Evolutionary conservation across 1,139 yeast genomes (phyloP).

Genomic region (Suhomyces atakaporum): DNA sequence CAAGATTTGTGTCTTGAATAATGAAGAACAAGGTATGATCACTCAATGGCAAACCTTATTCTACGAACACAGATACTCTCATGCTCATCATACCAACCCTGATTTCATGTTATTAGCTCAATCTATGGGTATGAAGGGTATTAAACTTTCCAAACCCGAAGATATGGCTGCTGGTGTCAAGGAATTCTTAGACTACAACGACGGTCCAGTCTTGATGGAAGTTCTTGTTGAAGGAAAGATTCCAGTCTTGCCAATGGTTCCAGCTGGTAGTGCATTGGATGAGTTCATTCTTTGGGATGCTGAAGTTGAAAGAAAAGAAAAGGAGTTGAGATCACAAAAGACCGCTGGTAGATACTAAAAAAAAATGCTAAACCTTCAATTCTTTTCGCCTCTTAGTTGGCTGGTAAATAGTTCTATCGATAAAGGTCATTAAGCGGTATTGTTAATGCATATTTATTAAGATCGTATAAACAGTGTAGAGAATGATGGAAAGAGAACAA

Average conservation of each 20-base stretch:
- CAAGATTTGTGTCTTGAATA: constrained; percentile 84
- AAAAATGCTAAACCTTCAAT: constrained; percentile 1
- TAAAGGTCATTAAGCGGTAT: too few relatives aligned
- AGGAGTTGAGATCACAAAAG: constrained; percentile 60
- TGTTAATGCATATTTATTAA: constrained; percentile 4
- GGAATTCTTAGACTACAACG: constrained; percentile 68
- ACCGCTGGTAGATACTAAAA: constrained; percentile 55
- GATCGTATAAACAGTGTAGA: not conserved
- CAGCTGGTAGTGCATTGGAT: constrained; percentile 92
- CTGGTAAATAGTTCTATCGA: not conserved
- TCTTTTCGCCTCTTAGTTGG: constrained; percentile 3
- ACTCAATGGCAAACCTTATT: constrained; percentile 98
- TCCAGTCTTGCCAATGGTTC: constrained; percentile 98
- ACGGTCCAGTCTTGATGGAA: constrained; percentile 88
- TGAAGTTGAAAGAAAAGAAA: constrained; percentile 73
- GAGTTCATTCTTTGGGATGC: constrained; percentile 88
- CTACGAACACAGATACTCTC: constrained; percentile 94
- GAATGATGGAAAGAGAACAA: too few relatives aligned
- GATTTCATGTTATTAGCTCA: constrained; percentile 91
- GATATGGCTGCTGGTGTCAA: constrained; percentile 55
- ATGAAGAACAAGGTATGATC: constrained; percentile 99
- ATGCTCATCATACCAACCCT: constrained; percentile 94
- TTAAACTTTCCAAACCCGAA: constrained; percentile 67
- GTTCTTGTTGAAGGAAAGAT: constrained; percentile 93
- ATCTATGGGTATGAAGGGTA: constrained; percentile 87